Base-by-base conservation (phyloP, 192 early-diverging fungal genomes). In the Coemansia asiatica region DNA sequence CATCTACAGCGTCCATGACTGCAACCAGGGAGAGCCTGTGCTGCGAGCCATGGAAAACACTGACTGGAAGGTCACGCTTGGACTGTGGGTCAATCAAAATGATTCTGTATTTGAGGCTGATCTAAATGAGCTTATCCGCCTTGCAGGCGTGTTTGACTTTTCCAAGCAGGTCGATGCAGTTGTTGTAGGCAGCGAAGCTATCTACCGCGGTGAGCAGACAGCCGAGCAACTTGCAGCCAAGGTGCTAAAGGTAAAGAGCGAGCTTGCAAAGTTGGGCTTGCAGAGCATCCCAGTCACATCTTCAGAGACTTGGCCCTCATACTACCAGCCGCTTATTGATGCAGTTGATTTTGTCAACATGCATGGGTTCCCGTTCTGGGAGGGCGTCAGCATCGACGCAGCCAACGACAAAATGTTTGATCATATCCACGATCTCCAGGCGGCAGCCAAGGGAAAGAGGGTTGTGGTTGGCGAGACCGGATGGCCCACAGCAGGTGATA, bases 321-420 rank as follows among this genome's bases (percentile, higher is more conserved):
- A 64, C 68, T 64, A 65, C 64, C 67, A 72, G 56, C 59, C 19
- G 28, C 62, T 86, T 44, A 84, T 86, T 16, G 67, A 81, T 16
- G 73, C 75, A 15, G 79, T 82, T 1, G 87, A 86, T 19, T 71
- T 76, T 63, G 80, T 86, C 31, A 74, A 84, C 67, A 85, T 83
- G 66, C 85, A 86, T 62, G 84, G 85, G 31, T 86, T 86, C 71
- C 85, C 87, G 16, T 89, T 85, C 81, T 87, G 85, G 83, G 86
- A 83, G 51, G 81, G 84, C 35, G 64, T 76, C 6, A 22, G 19
- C 46, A 72, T 76, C 25, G 56, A 67, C 21, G 19, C 62, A 4
- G 86, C 85, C 9, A 72, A 72, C 25, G 62, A 68, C 68, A 85
- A 79, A 76, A 81, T 86, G 23, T 79, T 86, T 56, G 47, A 74